A percentile compares a stretch with the other conserved stretches of the same genome.
phyloP scores from a whole-genome alignment of 2,329 filamentous ascomycete species.

The Botrytis hyacinthi region DNA sequence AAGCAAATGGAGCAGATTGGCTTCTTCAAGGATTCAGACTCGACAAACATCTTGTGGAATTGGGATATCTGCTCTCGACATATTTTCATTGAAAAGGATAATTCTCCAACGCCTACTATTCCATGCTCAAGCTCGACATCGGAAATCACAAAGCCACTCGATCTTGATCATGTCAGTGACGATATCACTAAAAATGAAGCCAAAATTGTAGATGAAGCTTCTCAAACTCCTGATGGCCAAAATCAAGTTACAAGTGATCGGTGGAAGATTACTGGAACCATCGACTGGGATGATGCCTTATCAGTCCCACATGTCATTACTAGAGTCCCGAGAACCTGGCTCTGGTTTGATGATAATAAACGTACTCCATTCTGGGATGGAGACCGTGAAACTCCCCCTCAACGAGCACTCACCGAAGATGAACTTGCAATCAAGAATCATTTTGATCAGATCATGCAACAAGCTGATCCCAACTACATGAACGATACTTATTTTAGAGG shows the following conservation, averaged over 20 bases:
- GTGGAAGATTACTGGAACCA: constrained; percentile 22
- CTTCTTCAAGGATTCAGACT: constrained; percentile 17
- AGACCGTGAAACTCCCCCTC: constrained; percentile 15
- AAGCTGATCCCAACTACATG: not conserved
- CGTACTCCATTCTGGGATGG: not conserved
- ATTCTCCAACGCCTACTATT: not conserved
- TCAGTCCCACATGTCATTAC: constrained; percentile 25
- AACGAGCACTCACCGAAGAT: constrained; percentile 22
- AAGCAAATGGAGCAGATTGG: constrained; percentile 24
- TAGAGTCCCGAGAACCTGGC: constrained; percentile 24
- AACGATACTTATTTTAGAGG: not conserved
- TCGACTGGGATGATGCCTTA: constrained; percentile 28
- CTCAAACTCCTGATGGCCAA: not conserved
- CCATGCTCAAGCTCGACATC: not conserved
- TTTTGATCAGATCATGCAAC: constrained; percentile 6
- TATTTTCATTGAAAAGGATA: constrained; percentile 2
- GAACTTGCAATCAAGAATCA: constrained; percentile 27
- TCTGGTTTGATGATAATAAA: constrained; percentile 24
- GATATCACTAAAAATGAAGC: fast-evolving
- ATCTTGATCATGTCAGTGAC: too few species aligned
- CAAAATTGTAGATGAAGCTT: not conserved
- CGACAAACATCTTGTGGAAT: constrained; percentile 21
- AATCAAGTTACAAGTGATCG: not conserved
- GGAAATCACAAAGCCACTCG: not conserved
- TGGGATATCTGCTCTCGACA: constrained; percentile 27